Evolutionary conservation across 257 asterid species (phyloP).

Genomic region (Petrea volubilis): DNA sequence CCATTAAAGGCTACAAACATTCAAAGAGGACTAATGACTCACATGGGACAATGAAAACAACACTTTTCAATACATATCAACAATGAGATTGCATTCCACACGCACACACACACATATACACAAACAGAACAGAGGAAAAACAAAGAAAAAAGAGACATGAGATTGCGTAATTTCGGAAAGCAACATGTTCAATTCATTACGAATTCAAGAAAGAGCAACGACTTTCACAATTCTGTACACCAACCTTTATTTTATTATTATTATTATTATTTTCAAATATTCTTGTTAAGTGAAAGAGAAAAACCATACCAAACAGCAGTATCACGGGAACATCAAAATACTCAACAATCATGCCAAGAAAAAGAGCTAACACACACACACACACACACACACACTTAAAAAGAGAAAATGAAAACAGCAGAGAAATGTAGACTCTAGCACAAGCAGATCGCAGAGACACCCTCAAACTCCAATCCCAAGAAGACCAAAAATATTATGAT

Average conservation of each 20-base stretch:
- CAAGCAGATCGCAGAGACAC: conserved; percentile 36
- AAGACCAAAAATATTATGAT: background rate
- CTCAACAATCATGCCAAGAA: background rate
- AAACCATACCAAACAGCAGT: conserved; percentile 27
- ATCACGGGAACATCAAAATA: conserved; percentile 30
- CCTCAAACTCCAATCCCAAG: conserved; percentile 9
- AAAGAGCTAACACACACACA: background rate
- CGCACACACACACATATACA: no score
- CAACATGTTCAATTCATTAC: conserved; percentile 19
- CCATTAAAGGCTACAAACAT: conserved; percentile 28
- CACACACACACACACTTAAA: background rate
- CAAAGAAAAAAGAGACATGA: no score
- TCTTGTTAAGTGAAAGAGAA: conserved; percentile 38
- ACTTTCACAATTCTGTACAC: conserved; percentile 22
- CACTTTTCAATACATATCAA: conserved; percentile 18
- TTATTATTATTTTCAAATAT: background rate
- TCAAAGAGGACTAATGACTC: conserved; percentile 21
- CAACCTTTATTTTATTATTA: conserved; percentile 14
- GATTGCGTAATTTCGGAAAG: conserved; percentile 12
- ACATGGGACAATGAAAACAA: conserved; percentile 8
- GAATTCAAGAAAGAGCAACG: conserved; percentile 14
- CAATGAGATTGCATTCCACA: conserved; percentile 22
- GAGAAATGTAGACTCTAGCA: conserved; percentile 6
- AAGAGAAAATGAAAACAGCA: background rate
- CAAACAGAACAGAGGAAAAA: no score